phyloP scores from a whole-genome alignment of 495 filamentous ascomycete genomes.

The Hyaloscypha bicolor region DNA sequence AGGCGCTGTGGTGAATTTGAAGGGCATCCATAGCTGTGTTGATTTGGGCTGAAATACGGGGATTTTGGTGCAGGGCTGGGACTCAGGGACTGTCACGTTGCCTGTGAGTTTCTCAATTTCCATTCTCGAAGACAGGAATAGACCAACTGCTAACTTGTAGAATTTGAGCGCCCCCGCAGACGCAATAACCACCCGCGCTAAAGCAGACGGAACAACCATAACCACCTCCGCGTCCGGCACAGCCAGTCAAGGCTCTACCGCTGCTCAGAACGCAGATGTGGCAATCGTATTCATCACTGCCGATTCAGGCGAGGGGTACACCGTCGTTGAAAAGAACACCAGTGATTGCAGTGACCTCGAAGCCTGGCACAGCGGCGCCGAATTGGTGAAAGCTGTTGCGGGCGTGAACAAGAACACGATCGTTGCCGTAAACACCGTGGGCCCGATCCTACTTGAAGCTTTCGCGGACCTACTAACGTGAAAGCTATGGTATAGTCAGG shows the following conservation, averaged over 20 bases:
- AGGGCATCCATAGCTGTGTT: constrained; percentile 60
- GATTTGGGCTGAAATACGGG: background rate
- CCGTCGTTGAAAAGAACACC: background rate
- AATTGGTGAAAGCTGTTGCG: constrained; percentile 59
- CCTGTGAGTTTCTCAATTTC: constrained; percentile 27
- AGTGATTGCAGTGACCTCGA: constrained; percentile 86
- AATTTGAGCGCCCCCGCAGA: constrained; percentile 75
- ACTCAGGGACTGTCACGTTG: constrained; percentile 67
- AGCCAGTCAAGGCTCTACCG: constrained; percentile 35
- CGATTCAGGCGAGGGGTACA: constrained; percentile 69
- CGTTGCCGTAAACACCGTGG: constrained; percentile 63
- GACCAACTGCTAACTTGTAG: no score
- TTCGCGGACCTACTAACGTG: constrained; percentile 61
- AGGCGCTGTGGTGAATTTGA: constrained; percentile 68
- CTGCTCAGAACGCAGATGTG: background rate
- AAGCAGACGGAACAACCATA: background rate
- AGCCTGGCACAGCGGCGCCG: constrained; percentile 71
- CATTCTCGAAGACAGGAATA: no score
- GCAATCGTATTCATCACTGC: constrained; percentile 76
- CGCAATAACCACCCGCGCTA: constrained; percentile 42
- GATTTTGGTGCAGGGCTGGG: constrained; percentile 58
- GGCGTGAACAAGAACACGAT: constrained; percentile 59
- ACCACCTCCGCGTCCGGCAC: constrained; percentile 53
- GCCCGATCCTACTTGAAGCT: constrained; percentile 64
- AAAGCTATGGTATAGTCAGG: constrained; percentile 61